Conservation (phyloP, 2,329 filamentous ascomycete genomes). For the Rugonectria rugulosa region DNA sequence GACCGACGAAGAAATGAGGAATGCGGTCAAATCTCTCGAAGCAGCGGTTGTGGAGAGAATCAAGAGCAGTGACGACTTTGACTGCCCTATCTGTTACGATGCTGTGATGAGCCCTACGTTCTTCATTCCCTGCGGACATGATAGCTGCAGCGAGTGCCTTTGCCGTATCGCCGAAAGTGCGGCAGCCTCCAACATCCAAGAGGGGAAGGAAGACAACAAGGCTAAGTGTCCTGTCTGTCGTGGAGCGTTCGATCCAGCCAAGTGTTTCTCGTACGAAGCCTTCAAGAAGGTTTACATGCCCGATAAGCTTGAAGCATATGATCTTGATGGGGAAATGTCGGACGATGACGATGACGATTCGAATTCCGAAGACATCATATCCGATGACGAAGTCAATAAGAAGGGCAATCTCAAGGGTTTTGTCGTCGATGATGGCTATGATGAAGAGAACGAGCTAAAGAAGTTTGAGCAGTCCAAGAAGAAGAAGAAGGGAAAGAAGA, state of each 20-base stretch:
- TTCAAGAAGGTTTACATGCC: constrained; percentile 79
- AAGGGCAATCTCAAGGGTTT: constrained; percentile 60
- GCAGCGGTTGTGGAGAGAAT: constrained; percentile 71
- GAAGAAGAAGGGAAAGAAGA: constrained; percentile 47
- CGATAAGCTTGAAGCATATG: constrained; percentile 52
- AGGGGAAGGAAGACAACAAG: constrained; percentile 64
- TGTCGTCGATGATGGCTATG: constrained; percentile 54
- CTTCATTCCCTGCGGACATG: constrained; percentile 84
- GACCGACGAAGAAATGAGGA: constrained; percentile 59
- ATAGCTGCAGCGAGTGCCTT: constrained; percentile 80
- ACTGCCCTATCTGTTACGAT: constrained; percentile 87
- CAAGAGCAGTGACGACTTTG: constrained; percentile 66
- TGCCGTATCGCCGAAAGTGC: constrained; percentile 70
- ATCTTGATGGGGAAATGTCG: constrained; percentile 43
- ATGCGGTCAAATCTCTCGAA: constrained; percentile 68
- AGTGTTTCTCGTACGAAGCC: constrained; percentile 75
- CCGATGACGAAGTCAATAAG: constrained; percentile 39
- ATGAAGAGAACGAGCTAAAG: constrained; percentile 32
- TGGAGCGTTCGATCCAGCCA: constrained; percentile 68
- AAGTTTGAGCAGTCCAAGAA: constrained; percentile 18
- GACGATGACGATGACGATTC: constrained; percentile 43
- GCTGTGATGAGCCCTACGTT: constrained; percentile 77
- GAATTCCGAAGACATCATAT: constrained; percentile 40
- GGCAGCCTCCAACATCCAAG: constrained; percentile 59
- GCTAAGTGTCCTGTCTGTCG: constrained; percentile 82